phyloP scores from a whole-genome alignment of 177 flowering plant genomes.

The Vitis hybrid region DNA sequence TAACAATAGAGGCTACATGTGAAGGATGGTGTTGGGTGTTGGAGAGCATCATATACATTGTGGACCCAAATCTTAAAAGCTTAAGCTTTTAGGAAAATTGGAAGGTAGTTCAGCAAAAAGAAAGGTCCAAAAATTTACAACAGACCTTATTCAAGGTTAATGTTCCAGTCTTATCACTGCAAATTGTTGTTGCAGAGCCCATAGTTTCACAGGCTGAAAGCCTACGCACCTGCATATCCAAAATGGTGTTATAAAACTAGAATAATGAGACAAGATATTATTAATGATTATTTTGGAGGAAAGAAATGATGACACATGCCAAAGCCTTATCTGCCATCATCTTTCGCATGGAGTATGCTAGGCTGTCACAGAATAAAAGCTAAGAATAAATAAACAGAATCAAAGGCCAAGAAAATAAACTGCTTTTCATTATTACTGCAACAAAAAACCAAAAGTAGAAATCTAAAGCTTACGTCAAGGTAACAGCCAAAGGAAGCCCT shows the following conservation, averaged over 20 bases:
- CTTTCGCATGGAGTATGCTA: conserved; percentile 98
- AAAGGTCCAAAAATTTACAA: background rate
- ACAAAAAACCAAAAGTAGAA: no score
- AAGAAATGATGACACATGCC: conserved; percentile 40
- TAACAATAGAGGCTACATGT: no score
- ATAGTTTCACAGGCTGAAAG: conserved; percentile 99
- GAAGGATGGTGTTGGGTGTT: no score
- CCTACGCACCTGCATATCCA: conserved; percentile 72
- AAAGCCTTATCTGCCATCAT: conserved; percentile 99
- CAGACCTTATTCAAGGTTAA: conserved; percentile 80
- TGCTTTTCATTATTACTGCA: no score
- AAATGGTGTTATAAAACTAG: conserved; percentile 10
- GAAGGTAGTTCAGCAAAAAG: no score
- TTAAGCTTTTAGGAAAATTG: no score
- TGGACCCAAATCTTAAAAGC: no score
- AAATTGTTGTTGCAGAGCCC: conserved; percentile 98
- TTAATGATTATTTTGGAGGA: background rate
- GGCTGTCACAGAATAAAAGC: conserved; percentile 40
- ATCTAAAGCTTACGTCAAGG: conserved; percentile 69
- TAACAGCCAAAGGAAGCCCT: conserved; percentile 98
- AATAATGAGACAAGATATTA: background rate
- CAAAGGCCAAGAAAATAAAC: background rate
- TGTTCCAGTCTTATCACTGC: conserved; percentile 99
- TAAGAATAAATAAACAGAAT: background rate
- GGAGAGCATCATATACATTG: no score